A percentile compares a stretch with the other conserved stretches of the same genome.
Evolutionary conservation across 2,329 filamentous ascomycete species (phyloP).

Genomic region (Pseudogymnoascus sp.): DNA sequence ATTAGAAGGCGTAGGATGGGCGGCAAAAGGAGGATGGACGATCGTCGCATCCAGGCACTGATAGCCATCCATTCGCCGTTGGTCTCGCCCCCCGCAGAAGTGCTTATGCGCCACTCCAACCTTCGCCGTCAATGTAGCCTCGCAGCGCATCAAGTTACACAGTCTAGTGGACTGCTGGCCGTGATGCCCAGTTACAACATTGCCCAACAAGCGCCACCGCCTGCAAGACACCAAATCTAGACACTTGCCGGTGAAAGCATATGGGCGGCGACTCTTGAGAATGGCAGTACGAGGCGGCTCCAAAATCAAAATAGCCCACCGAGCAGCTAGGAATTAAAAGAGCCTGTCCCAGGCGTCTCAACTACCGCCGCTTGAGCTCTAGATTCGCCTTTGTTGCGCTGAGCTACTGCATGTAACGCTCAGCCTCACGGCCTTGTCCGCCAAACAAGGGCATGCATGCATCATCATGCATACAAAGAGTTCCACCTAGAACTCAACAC

Average conservation of each 20-base stretch:
- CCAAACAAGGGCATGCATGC: conserved; percentile 7
- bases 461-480: conserved; percentile 9
- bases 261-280: not conserved
- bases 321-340: not conserved
- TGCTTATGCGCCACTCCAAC: conserved; percentile 4
- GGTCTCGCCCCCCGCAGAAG: conserved; percentile 1
- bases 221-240: not conserved
- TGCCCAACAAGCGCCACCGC: not conserved
- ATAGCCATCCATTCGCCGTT: conserved; percentile 4
- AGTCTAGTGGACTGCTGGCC: not conserved
- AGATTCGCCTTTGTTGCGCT: not conserved
- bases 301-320: not conserved
- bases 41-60: conserved; percentile 3
- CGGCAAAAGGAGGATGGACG: not conserved
- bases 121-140: not conserved
- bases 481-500: conserved; percentile 7
- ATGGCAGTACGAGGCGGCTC: not conserved
- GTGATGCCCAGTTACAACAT: not conserved
- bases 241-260: not conserved
- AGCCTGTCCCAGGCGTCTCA: not conserved
- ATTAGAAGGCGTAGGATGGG: not conserved
- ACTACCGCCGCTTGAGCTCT: not conserved
- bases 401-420: conserved; percentile 5
- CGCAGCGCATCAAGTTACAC: not conserved
- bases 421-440: conserved; percentile 6